These are phyloP conservation scores for Takashimella koratensis DNA, from an alignment of 1,284 basidiomycete species.

Conservation along the genomic window DNA sequence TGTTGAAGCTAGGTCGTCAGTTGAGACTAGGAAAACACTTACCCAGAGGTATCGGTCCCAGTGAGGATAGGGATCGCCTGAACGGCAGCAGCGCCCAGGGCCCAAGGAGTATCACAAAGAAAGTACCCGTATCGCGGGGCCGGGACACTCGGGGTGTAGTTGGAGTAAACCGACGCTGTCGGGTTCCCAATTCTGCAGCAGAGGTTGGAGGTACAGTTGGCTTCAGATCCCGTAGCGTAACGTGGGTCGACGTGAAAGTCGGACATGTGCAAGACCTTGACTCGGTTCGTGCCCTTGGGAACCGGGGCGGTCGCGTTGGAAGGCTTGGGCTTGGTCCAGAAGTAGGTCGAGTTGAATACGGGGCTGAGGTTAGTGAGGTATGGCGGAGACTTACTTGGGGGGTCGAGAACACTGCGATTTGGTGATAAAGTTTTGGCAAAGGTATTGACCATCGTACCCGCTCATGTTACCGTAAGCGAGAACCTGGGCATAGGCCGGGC, in stretches of 20 bases:
- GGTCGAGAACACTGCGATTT: constrained; percentile 54
- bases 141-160: too few species aligned
- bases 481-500: too few species aligned
- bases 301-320: constrained; percentile 56
- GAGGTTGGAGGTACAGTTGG: constrained; percentile 65
- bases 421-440: constrained; percentile 58
- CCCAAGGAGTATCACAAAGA: constrained; percentile 64
- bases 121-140: too few species aligned
- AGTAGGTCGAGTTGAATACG: constrained; percentile 56
- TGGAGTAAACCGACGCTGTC: too few species aligned
- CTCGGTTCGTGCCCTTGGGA: constrained; percentile 57
- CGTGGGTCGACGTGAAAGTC: constrained; percentile 78
- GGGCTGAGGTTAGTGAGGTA: too few species aligned
- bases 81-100: constrained; percentile 61
- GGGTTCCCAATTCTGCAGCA: constrained; percentile 73
- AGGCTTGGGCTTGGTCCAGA: constrained; percentile 67
- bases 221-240: constrained; percentile 68
- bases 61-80: constrained; percentile 66
- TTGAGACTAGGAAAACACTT: too few species aligned
- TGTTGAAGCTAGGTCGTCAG: constrained; percentile 61
- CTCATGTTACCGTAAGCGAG: too few species aligned
- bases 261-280: constrained; percentile 72
- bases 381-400: constrained; percentile 46
- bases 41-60: constrained; percentile 59
- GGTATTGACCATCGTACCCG: too few species aligned